Base-by-base conservation (phyloP, 345 rosid genomes). In the Passiflora organensis region DNA sequence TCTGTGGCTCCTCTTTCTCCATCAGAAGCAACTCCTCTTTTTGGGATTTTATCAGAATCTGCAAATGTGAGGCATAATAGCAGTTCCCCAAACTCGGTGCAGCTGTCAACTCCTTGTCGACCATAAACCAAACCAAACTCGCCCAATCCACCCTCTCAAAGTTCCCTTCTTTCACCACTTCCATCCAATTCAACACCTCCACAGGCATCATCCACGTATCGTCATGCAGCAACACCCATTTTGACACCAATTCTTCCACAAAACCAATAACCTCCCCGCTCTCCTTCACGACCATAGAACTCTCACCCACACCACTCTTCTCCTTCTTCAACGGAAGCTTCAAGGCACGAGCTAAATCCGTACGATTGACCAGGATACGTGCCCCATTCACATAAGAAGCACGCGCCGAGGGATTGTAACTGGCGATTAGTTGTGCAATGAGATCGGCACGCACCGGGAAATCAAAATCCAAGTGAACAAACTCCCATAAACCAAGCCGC, bases 41-140 rank as follows among this genome's bases (percentile, higher is more conserved):
- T 75, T 85, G 93, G 32, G 10, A 24, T 53, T 79, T 79, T 16
- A 89, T 88, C 84, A 91, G 61, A 65, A 76, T 67, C 72, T 93
- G 96, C 71, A 93, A 60, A 68, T 93, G 95, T 1, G 96, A 86
- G 0, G 95, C 96, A 48, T 89, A 93, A 55, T 86, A 86, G 58
- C 96, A 93, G 60, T 84, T 67, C 34, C 66, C 76, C 20, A 89
- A 60, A 0, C 55, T 46, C 2, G 89, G 72, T 9, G 55, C 67
- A 0, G 68, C 69, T 55, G 65, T 59, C 59, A 91, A 50, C 71
- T 93, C 96, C 69, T 83, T 82, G 80, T 93, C 94, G 36, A 89
- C 80, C 95, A 93, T 93, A 54, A 58, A 73, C 99, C 99, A 93
- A 23, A 93, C 43, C 81, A 86, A 53, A 10, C 73, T 70, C 12